Evolutionary conservation across 495 filamentous ascomycete species (phyloP), one percentile per base, ranked within the genome.

Genomic region (Daldinia bambusicola): DNA sequence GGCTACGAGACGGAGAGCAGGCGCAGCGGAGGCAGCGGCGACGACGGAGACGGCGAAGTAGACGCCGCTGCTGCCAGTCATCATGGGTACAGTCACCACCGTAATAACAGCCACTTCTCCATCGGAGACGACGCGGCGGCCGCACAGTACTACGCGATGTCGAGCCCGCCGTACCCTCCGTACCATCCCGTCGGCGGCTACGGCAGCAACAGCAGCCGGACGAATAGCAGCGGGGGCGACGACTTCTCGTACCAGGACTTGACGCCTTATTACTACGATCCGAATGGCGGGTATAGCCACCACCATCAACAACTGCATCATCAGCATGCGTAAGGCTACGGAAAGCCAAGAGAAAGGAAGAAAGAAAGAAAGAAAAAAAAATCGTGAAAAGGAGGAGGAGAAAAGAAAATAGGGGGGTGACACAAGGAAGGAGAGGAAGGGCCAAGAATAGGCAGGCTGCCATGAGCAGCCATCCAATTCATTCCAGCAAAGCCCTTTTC

Each of bases 1-100:
- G 88, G 89, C 16, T 84, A 87, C 67, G 80, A 82, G 48, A 78
- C 76, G 30, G 84, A 85, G 59, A 77, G 75, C 59, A 70, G 75
- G 50, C 76, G 72, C 13, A 70, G 75, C 66, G 77, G 72, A 61
- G 57, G 73, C 20, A 65, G 75, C 51, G 56, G 70, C 20, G 38
- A 70, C 26, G 38, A 69, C 26, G n/a, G 53, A 0, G 53, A 56
- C 13, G 52, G 48, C 32, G 59, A 40, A 26, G 55, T 26, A 26
- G 26, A 26, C 3, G 26, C 26, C 3, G 26, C 26, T 26, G 26
- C 26, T 26, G 26, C 26, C 3, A 26, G 1, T 3, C 3, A 26
- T 26, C 3, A 26, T 26, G 3, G 26, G n/a, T n/a, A n/a, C 26
- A 3, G 26, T 3, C 26, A 26, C 3, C 26, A 3, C 3, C 26